Evolutionary conservation across 768 basidiomycete genomes (phyloP).

Genomic region (Hydnomerulius pinastri): DNA sequence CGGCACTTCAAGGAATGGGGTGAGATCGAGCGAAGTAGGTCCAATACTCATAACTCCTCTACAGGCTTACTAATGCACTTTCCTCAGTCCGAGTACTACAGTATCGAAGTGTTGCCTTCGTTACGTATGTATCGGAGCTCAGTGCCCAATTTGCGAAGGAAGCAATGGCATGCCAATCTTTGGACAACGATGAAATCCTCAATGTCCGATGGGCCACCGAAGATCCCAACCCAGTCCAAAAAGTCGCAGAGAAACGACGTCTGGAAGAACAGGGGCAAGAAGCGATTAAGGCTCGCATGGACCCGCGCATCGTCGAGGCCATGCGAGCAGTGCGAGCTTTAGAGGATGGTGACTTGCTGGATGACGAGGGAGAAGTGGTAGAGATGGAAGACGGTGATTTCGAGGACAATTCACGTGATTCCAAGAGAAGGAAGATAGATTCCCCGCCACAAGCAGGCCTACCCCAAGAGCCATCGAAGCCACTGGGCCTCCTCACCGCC

Average conservation of each 20-base stretch:
- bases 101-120: conserved; percentile 95
- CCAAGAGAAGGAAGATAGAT: conserved; percentile 39
- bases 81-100: conserved; percentile 81
- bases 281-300: conserved; percentile 83
- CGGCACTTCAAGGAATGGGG: conserved; percentile 98
- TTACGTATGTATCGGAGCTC: conserved; percentile 87
- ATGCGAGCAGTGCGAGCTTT: conserved; percentile 83
- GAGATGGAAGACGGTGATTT: conserved; percentile 34
- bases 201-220: conserved; percentile 99
- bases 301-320: conserved; percentile 87
- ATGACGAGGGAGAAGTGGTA: conserved; percentile 37
- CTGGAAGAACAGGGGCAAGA: conserved; percentile 84
- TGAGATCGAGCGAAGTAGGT: conserved; percentile 86
- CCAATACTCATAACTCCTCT: neutral
- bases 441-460: conserved; percentile 28
- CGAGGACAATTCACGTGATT: conserved; percentile 36
- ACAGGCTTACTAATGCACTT: conserved; percentile 5
- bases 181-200: conserved; percentile 96
- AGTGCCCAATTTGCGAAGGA: conserved; percentile 97
- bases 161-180: conserved; percentile 96
- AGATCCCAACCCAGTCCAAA: conserved; percentile 93
- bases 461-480: conserved; percentile 35
- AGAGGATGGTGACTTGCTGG: conserved; percentile 69
- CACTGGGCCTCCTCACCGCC: conserved; percentile 68
- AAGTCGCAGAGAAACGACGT: conserved; percentile 80